Percentiles rank a stretch among this genome's conserved stretches.
Conservation (phyloP, 192 early-diverging fungal genomes). For the Linnemannia hyalina region DNA sequence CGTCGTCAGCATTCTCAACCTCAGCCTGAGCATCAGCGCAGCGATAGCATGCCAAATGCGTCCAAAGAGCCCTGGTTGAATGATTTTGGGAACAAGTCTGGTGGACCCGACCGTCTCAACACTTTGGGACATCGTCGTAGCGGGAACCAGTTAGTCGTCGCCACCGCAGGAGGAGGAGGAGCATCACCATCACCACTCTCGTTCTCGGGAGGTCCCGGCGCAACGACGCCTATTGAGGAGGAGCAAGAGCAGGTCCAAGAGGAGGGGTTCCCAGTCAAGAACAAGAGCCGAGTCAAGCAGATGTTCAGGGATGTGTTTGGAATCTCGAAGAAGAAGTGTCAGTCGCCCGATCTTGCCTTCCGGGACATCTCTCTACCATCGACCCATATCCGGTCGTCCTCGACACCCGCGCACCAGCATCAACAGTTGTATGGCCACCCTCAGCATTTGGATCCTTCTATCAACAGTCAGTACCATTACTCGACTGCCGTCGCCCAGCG, state of each 20-base stretch:
- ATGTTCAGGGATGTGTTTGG: constrained; percentile 47
- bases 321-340: constrained; percentile 23
- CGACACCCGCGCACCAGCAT: not conserved
- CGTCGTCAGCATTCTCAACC: constrained; percentile 28
- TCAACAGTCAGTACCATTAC: constrained; percentile 11
- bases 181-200: not conserved
- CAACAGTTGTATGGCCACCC: constrained; percentile 15
- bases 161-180: not conserved
- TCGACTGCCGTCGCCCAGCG: not conserved
- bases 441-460: not conserved
- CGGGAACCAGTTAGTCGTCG: not conserved
- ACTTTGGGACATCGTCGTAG: constrained; percentile 5
- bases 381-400: constrained; percentile 12
- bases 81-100: not conserved
- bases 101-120: not conserved
- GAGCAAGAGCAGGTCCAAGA: not conserved
- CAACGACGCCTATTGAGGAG: not conserved
- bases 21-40: constrained; percentile 25
- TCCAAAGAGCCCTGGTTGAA: constrained; percentile 13
- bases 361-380: constrained; percentile 44
- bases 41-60: constrained; percentile 31
- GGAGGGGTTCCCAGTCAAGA: not conserved
- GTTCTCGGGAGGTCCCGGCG: constrained; percentile 10
- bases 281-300: constrained; percentile 22
- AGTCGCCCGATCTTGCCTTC: constrained; percentile 24